Evolutionary conservation across 441 rosid species (phyloP), one percentile per base, ranked within the genome.

Genomic region (Erodium moschatum): DNA sequence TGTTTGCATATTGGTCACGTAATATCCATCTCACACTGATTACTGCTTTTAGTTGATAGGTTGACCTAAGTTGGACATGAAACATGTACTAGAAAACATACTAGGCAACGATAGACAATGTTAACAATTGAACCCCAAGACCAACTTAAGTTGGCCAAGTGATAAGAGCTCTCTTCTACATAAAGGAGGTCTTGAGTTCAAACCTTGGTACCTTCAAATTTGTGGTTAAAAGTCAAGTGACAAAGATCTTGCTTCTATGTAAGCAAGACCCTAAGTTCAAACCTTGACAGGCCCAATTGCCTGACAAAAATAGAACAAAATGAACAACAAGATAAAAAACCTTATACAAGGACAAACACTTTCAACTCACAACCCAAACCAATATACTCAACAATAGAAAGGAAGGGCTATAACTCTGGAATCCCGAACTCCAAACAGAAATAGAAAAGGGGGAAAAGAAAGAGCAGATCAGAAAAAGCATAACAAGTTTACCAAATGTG

Each of bases 1-100:
- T 73, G 64, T 77, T 68, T 68, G 71, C 73, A 78, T 77, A 29
- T 65, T 79, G 81, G 60, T 75, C 81, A 77, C 73, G 78, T 65
- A 78, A 73, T 78, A 35, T 35, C 40, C 40, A 35, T 35, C 40
- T 35, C 40, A 35, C 6, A 35, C 40, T 35, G 40, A 35, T 7
- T 35, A 35, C 40, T 35, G 40, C 40, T 35, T 35, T 77, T 83
- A 69, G 79, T 79, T 5, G 85, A 79, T 78, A 81, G 72, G 77
- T 75, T 82, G 75, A 73, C 79, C 63, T 81, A 83, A 72, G 68
- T 78, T 78, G 75, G 65, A 15, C 67, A 66, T 65, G 44, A 63
- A 72, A 70, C 76, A 38, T 75, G 76, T 72, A 44, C 50, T 2
- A 44, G 50, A 44, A 44, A 44, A 44, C 50, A 44, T 44, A n/a